Evolutionary conservation across 1,284 basidiomycete genomes (phyloP), one percentile per base, ranked within the genome.

Genomic region (Ganoderma sinense): DNA sequence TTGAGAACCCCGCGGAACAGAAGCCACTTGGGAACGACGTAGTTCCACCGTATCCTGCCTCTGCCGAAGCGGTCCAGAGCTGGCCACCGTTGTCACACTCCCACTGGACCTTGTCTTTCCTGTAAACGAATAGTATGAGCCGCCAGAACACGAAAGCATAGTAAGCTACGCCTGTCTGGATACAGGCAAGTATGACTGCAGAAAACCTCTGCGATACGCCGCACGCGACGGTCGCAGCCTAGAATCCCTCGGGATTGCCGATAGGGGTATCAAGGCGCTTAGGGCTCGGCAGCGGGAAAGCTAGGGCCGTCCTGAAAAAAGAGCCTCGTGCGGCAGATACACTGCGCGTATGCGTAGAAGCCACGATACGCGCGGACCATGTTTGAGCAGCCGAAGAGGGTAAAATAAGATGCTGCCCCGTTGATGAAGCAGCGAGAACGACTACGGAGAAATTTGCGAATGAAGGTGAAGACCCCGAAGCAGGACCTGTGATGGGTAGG

Each of bases 51-150:
- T 85, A 83, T 67, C 82, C 82, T 65, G 83, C 79, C 29, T 82
- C 81, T 45, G 80, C 85, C 31, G 85, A 84, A n/a, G 80, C 81
- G n/a, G 86, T 83, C 89, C 89, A 94, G 10, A 90, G 83, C 75
- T 90, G 87, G 6, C 91, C 91, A 41, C 91, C 92, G 73, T 94
- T 90, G 76, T 87, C 85, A 79, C 92, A 93, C 80, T 93, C 91
- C 92, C 92, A 94, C 62, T 85, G 77, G 74, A 94, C 91, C 75
- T 93, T 89, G 82, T 88, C 86, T 79, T 91, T 86, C 71, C 90
- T 92, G 79, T 73, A 70, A 71, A 67, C 71, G n/a, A 53, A 62
- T 29, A 69, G 59, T 33, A 70, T 68, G 62, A 72, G 69, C 70
- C 63, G 78, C 71, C 72, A 64, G 63, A 74, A 33, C 31, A 45